Evolutionary conservation across 352 stramenopile genomes (phyloP).

Genomic region (Phytopythium helicoides): DNA sequence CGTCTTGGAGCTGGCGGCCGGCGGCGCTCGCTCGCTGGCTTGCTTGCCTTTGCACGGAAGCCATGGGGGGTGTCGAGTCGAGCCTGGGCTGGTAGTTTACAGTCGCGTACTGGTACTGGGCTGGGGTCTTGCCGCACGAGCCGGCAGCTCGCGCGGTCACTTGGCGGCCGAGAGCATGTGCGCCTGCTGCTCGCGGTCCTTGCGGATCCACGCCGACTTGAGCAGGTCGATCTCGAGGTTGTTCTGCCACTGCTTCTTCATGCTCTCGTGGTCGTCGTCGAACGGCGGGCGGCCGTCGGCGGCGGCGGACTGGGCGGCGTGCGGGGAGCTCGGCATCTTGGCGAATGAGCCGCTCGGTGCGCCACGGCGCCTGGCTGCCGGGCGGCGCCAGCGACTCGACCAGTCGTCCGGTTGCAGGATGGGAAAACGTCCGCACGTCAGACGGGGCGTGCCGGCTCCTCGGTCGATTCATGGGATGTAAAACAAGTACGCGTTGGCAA

Average conservation of each 20-base stretch:
- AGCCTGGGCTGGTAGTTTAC: too few relatives aligned
- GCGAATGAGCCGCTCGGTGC: not conserved
- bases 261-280: constrained; percentile 5
- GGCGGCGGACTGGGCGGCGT: constrained; percentile 4
- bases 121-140: too few relatives aligned
- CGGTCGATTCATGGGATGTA: not conserved
- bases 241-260: constrained; percentile 54
- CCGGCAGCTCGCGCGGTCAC: too few relatives aligned
- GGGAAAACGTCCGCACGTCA: constrained; percentile 11
- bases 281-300: not conserved
- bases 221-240: constrained; percentile 66
- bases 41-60: too few relatives aligned
- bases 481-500: too few relatives aligned
- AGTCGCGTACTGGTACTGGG: too few relatives aligned
- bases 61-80: too few relatives aligned
- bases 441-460: constrained; percentile 5
- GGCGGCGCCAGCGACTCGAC: not conserved
- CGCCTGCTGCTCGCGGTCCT: constrained; percentile 35
- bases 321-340: constrained; percentile 8
- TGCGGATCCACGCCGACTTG: constrained; percentile 61
- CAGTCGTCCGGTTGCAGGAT: constrained; percentile 4
- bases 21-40: too few relatives aligned
- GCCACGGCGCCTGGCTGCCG: not conserved
- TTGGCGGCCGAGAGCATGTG: constrained; percentile 9
- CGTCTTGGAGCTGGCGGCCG: too few relatives aligned